A percentile compares a stretch with the other conserved stretches of the same genome.
phyloP scores from a whole-genome alignment of 257 asterid species.

The Jaltomata sinuosa region DNA sequence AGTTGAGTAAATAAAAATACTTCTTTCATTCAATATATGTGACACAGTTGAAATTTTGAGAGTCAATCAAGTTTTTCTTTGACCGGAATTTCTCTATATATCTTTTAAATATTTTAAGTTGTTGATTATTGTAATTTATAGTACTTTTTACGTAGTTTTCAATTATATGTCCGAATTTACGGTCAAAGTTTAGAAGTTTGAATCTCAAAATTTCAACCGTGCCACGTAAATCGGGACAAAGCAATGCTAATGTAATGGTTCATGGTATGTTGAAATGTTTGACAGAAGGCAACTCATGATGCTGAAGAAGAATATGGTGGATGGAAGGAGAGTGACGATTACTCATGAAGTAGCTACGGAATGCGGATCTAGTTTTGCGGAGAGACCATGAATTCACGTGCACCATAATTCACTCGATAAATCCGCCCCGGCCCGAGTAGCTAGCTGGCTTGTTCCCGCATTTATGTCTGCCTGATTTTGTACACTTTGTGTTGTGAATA shows the following conservation, averaged over 20 bases:
- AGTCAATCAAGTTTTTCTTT: neutral
- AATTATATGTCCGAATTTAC: neutral
- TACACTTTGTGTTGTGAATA: too few relatives aligned
- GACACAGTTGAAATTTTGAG: too few relatives aligned
- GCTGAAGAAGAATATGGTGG: constrained; percentile 21
- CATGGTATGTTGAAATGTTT: neutral
- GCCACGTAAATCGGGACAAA: too few relatives aligned
- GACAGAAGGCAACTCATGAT: neutral
- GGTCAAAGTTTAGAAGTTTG: neutral
- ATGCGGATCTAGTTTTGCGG: neutral
- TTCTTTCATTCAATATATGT: too few relatives aligned
- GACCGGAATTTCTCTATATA: neutral
- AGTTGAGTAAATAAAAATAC: neutral
- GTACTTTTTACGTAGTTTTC: neutral
- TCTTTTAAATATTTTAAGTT: neutral
- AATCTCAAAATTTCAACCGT: too few relatives aligned
- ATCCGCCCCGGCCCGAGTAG: neutral
- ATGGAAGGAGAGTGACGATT: constrained; percentile 19
- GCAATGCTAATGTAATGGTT: neutral
- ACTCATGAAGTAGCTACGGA: neutral
- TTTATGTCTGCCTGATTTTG: too few relatives aligned
- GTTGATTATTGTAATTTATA: neutral
- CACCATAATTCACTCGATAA: neutral
- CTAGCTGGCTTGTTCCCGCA: neutral
- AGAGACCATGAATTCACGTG: neutral